Evolutionary conservation across 2,329 filamentous ascomycete genomes (phyloP).

Genomic region (Mycocentrospora acerina): DNA sequence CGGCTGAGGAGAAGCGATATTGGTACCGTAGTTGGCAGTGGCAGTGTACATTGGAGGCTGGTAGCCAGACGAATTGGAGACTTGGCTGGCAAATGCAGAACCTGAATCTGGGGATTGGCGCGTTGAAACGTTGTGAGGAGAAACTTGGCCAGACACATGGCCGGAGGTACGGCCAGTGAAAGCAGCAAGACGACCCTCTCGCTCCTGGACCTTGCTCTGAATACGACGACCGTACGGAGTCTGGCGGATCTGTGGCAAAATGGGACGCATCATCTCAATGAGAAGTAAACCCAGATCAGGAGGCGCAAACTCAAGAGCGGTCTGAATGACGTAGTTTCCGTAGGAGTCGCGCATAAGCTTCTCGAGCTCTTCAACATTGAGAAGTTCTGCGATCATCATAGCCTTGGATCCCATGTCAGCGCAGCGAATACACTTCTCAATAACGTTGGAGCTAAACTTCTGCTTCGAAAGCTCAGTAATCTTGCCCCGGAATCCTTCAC

Average conservation of each 20-base stretch:
- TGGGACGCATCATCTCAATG: constrained; percentile 81
- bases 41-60: constrained; percentile 40
- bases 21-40: constrained; percentile 36
- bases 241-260: constrained; percentile 79
- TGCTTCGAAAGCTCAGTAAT: constrained; percentile 77
- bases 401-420: constrained; percentile 73
- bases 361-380: constrained; percentile 74
- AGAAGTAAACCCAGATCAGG: constrained; percentile 54
- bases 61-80: constrained; percentile 19
- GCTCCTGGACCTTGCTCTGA: constrained; percentile 75
- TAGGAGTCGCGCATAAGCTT: constrained; percentile 87
- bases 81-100: constrained; percentile 20
- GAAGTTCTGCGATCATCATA: constrained; percentile 82
- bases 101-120: constrained; percentile 25
- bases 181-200: constrained; percentile 46
- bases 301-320: constrained; percentile 57
- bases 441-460: constrained; percentile 99
- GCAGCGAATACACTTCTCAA: constrained; percentile 88
- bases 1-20: constrained; percentile 38
- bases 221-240: constrained; percentile 95
- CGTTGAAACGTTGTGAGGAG: constrained; percentile 26
- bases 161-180: constrained; percentile 32
- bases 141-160: constrained; percentile 26
- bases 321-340: constrained; percentile 98
- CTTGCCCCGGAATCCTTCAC: constrained; percentile 75